These are phyloP conservation scores for Aspergillus transmontanensis DNA, from an alignment of 2,329 filamentous ascomycete species.

Conservation along the genomic window DNA sequence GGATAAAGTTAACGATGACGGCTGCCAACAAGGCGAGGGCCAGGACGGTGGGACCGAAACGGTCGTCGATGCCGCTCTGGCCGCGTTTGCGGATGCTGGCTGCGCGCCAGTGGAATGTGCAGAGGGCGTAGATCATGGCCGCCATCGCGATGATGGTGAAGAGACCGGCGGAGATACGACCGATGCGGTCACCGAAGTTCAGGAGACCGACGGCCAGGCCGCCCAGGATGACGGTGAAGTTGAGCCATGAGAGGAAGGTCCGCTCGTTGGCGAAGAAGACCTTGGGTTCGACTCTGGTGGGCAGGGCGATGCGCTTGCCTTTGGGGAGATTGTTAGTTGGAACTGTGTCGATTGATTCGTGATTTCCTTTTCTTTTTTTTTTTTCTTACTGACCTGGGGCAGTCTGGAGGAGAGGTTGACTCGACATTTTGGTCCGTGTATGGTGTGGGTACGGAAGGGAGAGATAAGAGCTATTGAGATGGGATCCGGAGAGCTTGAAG, in stretches of 20 bases:
- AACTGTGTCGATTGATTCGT: not conserved
- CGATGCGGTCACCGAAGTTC: slow-evolving; percentile 94
- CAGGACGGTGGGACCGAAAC: slow-evolving; percentile 88
- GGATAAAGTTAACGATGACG: slow-evolving; percentile 93
- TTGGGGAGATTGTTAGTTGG: slow-evolving; percentile 10
- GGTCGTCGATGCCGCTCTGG: slow-evolving; percentile 94
- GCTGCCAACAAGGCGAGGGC: slow-evolving; percentile 83
- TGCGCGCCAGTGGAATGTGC: slow-evolving; percentile 96
- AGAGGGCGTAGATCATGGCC: slow-evolving; percentile 91
- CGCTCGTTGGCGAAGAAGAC: slow-evolving; percentile 99
- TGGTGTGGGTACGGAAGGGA: not conserved
- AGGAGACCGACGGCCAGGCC: slow-evolving; percentile 95
- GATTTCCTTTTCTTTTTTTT: slow-evolving; percentile 5
- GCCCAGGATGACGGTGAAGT: slow-evolving; percentile 98
- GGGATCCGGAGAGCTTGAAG: not conserved
- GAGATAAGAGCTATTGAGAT: slow-evolving; percentile 5
- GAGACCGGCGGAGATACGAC: slow-evolving; percentile 88
- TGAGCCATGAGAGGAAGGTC: slow-evolving; percentile 98
- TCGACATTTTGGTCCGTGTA: slow-evolving; percentile 70
- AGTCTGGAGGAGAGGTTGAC: slow-evolving; percentile 92
- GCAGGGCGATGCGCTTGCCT: slow-evolving; percentile 98
- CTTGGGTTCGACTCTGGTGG: slow-evolving; percentile 96
- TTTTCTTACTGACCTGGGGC: slow-evolving; percentile 69
- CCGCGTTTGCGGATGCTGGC: slow-evolving; percentile 88
- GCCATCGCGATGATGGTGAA: slow-evolving; percentile 95